Evolutionary conservation across 106 monocot genomes (phyloP).

Genomic region (Platanthera guangdongensis): DNA sequence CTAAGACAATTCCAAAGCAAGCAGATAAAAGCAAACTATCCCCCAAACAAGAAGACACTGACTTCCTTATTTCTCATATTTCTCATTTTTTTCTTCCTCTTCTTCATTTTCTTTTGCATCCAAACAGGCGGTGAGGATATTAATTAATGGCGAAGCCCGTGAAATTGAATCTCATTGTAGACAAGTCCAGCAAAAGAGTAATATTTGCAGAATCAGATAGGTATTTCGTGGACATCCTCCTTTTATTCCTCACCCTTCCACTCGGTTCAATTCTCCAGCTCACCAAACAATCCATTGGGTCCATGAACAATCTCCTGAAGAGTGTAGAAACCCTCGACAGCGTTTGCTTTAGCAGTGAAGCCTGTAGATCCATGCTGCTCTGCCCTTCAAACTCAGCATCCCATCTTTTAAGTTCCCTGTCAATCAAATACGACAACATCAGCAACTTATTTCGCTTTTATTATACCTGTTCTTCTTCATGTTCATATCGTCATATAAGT

Average conservation of each 20-base stretch:
- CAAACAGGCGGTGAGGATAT: no score
- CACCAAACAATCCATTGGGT: slow-evolving; percentile 15
- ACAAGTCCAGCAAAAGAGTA: slow-evolving; percentile 24
- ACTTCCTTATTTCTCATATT: no score
- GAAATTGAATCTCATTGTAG: slow-evolving; percentile 22
- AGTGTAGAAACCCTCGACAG: slow-evolving; percentile 27
- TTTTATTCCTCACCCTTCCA: slow-evolving; percentile 47
- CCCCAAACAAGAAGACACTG: no score
- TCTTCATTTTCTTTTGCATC: no score
- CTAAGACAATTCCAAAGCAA: no score
- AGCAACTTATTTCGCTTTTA: background rate
- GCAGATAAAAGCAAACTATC: no score
- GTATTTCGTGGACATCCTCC: slow-evolving; percentile 12
- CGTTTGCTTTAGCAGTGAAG: slow-evolving; percentile 9
- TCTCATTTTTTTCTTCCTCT: no score
- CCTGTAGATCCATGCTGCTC: slow-evolving; percentile 37
- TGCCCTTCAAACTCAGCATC: slow-evolving; percentile 4
- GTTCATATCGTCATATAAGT: background rate
- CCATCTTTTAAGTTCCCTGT: background rate
- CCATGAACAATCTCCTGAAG: slow-evolving; percentile 25
- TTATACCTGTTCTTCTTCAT: background rate
- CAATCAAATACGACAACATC: slow-evolving; percentile 5
- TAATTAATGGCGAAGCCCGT: background rate
- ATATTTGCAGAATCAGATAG: slow-evolving; percentile 37
- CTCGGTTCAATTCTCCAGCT: slow-evolving; percentile 27